phyloP scores from a whole-genome alignment of 2,329 filamentous ascomycete genomes.

The Trichoderma harzianum region DNA sequence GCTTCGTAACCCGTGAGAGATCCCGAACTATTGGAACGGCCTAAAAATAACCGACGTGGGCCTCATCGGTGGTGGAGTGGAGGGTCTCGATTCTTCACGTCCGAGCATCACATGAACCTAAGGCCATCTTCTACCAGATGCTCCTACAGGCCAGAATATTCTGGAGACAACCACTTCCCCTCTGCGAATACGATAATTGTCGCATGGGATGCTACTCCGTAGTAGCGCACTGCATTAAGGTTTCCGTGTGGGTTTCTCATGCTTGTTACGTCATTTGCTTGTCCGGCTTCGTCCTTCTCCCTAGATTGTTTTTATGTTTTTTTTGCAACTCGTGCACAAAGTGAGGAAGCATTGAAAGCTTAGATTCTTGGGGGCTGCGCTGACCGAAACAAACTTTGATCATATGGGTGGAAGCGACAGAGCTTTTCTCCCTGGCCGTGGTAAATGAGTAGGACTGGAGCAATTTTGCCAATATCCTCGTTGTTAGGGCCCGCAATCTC shows the following conservation, averaged over 20 bases:
- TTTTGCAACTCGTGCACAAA: neutral
- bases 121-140: neutral
- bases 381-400: constrained; percentile 1
- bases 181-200: constrained; percentile 13
- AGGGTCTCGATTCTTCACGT: neutral
- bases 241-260: neutral
- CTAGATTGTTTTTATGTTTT: neutral
- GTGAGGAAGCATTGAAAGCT: neutral
- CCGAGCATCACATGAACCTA: constrained; percentile 11
- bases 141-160: constrained; percentile 3
- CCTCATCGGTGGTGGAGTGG: constrained; percentile 5
- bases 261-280: constrained; percentile 6
- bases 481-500: constrained; percentile 4
- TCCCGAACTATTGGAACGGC: constrained; percentile 15
- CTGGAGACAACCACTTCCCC: constrained; percentile 2
- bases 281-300: neutral
- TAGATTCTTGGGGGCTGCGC: neutral
- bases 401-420: neutral
- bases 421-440: neutral
- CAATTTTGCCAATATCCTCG: constrained; percentile 11
- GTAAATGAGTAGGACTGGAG: constrained; percentile 4
- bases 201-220: constrained; percentile 13
- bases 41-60: constrained; percentile 18
- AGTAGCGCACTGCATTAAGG: constrained; percentile 6
- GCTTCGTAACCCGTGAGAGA: neutral